phyloP scores from a whole-genome alignment of 306 rosid species.

The Prunus mongolica region DNA sequence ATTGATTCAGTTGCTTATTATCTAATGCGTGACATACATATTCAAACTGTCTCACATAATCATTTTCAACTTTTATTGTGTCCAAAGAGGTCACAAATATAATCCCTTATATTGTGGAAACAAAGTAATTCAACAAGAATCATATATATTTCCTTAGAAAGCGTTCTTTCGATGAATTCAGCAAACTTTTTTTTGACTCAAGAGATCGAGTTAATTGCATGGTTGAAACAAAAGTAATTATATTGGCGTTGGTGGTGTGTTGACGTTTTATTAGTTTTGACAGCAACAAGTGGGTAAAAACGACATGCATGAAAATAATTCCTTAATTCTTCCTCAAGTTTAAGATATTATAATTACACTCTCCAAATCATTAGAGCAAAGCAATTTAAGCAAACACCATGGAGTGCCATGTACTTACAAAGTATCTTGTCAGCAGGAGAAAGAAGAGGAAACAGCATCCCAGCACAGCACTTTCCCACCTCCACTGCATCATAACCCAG shows the following conservation, averaged over 20 bases:
- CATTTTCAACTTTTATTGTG: no score
- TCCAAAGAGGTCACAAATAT: no score
- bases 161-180: not conserved
- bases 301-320: not conserved
- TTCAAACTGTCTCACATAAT: no score
- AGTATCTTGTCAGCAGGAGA: slow-evolving; percentile 33
- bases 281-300: not conserved
- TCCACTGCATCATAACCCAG: slow-evolving; percentile 37
- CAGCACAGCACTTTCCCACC: slow-evolving; percentile 49
- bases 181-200: not conserved
- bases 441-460: slow-evolving; percentile 44
- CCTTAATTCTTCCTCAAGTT: not conserved
- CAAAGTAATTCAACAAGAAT: not conserved
- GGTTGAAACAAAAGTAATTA: not conserved
- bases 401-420: slow-evolving; percentile 20
- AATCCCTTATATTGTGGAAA: no score
- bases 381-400: no score
- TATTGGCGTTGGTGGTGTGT: not conserved
- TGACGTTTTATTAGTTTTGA: not conserved
- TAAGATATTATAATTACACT: not conserved
- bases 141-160: not conserved
- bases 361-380: no score
- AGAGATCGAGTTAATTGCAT: not conserved
- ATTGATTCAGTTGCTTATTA: no score
- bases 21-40: no score